Conservation (phyloP, 495 filamentous ascomycete species). For the Tuber brumale region DNA sequence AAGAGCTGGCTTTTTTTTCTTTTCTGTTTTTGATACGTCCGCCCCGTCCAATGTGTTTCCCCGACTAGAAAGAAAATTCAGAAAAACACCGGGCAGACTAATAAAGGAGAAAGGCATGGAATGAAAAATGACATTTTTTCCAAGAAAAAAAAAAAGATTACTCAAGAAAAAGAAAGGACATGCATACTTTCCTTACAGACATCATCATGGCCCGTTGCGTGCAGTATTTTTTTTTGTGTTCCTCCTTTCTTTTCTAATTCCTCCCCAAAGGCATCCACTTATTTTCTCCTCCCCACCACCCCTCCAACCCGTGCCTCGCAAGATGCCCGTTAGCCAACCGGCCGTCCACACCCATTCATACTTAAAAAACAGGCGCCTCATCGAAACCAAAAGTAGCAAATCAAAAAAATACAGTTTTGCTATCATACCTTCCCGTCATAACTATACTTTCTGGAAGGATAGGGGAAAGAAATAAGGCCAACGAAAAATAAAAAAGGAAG, state of each 20-base stretch:
- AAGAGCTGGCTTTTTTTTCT: slow-evolving; percentile 5
- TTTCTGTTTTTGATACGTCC: not conserved
- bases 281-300: not conserved
- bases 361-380: not conserved
- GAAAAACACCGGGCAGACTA: not conserved
- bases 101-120: not conserved
- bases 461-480: slow-evolving; percentile 9
- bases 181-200: slow-evolving; percentile 6
- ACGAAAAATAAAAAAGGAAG: slow-evolving; percentile 5
- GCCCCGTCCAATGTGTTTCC: not conserved
- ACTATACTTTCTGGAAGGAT: slow-evolving; percentile 6
- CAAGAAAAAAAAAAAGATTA: not conserved
- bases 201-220: slow-evolving; percentile 2
- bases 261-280: not conserved
- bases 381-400: slow-evolving; percentile 3
- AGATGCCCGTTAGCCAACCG: not conserved
- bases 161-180: not conserved
- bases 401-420: slow-evolving; percentile 3
- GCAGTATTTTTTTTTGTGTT: not conserved
- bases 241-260: not conserved
- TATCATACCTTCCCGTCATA: slow-evolving; percentile 6
- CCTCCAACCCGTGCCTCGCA: not conserved
- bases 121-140: not conserved
- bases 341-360: not conserved
- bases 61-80: not conserved